A percentile compares a stretch with the other conserved stretches of the same genome.
phyloP scores from a whole-genome alignment of 164 flowering plant species.

The Tinospora cordifolia region DNA sequence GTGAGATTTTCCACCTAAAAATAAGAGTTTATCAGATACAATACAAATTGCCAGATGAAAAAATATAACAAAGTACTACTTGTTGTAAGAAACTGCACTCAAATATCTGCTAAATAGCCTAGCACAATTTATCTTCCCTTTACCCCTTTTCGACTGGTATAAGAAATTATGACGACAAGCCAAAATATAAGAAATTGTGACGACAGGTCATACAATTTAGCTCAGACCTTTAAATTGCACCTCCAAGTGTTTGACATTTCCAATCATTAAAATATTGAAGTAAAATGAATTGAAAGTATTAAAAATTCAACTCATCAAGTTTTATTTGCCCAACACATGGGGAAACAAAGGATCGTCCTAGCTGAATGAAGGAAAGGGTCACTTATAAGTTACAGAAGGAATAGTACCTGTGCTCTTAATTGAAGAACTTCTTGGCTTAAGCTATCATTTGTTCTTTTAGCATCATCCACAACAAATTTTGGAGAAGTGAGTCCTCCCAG shows the following conservation, averaged over 20 bases:
- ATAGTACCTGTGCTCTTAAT: conserved; percentile 69
- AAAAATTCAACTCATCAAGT: too few relatives aligned
- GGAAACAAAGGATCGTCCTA: too few relatives aligned
- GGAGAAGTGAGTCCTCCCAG: conserved; percentile 80
- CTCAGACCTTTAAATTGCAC: too few relatives aligned
- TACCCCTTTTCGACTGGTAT: background rate
- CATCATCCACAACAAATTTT: conserved; percentile 59
- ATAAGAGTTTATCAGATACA: conserved; percentile 8
- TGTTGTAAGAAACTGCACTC: background rate
- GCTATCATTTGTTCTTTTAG: conserved; percentile 62
- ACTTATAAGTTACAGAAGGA: background rate
- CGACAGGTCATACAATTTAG: too few relatives aligned
- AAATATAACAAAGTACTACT: background rate
- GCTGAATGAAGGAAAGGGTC: background rate
- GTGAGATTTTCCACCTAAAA: conserved; percentile 82
- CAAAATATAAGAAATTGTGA: background rate
- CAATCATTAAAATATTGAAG: too few relatives aligned
- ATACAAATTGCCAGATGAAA: background rate
- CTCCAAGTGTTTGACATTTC: background rate
- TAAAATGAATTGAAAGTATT: too few relatives aligned
- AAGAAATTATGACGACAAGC: background rate
- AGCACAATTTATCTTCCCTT: background rate
- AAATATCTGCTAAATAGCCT: too few relatives aligned
- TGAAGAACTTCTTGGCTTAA: conserved; percentile 73
- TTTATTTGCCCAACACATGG: too few relatives aligned